phyloP scores from a whole-genome alignment of 495 filamentous ascomycete species.

The Aspergillus hancockii region DNA sequence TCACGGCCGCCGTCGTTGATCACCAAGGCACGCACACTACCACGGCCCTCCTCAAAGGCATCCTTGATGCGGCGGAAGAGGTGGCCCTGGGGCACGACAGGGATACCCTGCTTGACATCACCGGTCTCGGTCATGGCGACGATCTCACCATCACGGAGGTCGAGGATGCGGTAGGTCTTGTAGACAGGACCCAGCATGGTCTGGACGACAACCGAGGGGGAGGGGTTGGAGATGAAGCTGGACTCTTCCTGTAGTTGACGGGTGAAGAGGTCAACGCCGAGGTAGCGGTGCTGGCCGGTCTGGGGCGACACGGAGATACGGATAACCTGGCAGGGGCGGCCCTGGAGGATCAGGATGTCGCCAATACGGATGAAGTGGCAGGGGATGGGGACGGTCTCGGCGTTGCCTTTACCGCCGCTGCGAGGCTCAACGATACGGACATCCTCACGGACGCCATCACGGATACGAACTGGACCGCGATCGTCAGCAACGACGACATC shows the following conservation, averaged over 20 bases:
- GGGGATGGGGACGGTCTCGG: conserved; percentile 95
- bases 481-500: conserved; percentile 59
- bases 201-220: conserved; percentile 94
- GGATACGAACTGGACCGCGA: conserved; percentile 39
- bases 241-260: conserved; percentile 99
- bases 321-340: conserved; percentile 99
- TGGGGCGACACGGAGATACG: conserved; percentile 97
- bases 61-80: conserved; percentile 80
- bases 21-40: conserved; percentile 90
- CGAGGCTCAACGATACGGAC: conserved; percentile 58
- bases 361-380: conserved; percentile 99
- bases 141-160: conserved; percentile 84
- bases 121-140: conserved; percentile 85
- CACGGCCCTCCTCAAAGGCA: conserved; percentile 88
- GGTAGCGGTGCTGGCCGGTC: conserved; percentile 99
- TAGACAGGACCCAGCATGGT: conserved; percentile 99
- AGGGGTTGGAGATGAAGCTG: conserved; percentile 94
- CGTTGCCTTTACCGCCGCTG: conserved; percentile 42
- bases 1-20: conserved; percentile 92
- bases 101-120: conserved; percentile 95
- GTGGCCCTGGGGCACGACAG: conserved; percentile 88
- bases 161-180: conserved; percentile 99
- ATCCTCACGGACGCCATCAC: conserved; percentile 46
- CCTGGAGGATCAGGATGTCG: conserved; percentile 98
- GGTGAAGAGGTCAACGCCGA: conserved; percentile 99